Percentiles rank a stretch among this genome's conserved stretches.
phyloP scores from a whole-genome alignment of 2,329 filamentous ascomycete genomes.

The Tolypocladium tropicale region DNA sequence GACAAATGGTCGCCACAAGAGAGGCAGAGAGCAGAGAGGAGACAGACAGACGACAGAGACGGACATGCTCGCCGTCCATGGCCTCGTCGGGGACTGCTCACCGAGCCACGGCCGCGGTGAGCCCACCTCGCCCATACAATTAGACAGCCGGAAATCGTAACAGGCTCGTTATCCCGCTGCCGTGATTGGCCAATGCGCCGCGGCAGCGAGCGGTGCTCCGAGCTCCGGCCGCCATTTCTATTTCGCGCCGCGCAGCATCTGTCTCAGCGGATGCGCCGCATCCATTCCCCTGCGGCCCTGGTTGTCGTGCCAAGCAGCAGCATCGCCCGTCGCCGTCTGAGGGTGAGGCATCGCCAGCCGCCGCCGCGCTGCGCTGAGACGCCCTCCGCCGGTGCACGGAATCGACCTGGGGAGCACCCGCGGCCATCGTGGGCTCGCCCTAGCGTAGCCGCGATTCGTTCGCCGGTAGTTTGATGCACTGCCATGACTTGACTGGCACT shows the following conservation, averaged over 20 bases:
- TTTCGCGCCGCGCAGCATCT: neutral
- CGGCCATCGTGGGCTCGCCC: neutral
- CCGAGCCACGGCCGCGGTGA: neutral
- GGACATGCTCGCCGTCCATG: neutral
- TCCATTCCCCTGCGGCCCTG: neutral
- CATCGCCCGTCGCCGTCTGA: no score
- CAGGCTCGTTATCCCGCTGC: neutral
- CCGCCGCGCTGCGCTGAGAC: neutral
- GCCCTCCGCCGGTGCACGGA: neutral
- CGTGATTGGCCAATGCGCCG: conserved; percentile 1
- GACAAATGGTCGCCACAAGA: no score
- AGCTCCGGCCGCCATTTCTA: neutral
- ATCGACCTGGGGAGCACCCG: neutral
- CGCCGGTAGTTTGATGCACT: no score
- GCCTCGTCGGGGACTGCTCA: neutral
- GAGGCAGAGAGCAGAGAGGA: neutral
- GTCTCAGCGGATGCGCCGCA: neutral
- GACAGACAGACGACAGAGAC: neutral
- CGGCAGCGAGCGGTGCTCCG: neutral
- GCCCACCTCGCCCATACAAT: neutral
- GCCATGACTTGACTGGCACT: no score
- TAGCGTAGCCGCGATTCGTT: conserved; percentile 1
- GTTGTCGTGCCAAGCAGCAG: neutral
- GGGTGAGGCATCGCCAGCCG: neutral
- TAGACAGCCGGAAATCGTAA: conserved; percentile 1